A percentile compares a stretch with the other conserved stretches of the same genome.
Evolutionary conservation across 2,329 filamentous ascomycete genomes (phyloP).

Genomic region (Aspergillus alliaceus): DNA sequence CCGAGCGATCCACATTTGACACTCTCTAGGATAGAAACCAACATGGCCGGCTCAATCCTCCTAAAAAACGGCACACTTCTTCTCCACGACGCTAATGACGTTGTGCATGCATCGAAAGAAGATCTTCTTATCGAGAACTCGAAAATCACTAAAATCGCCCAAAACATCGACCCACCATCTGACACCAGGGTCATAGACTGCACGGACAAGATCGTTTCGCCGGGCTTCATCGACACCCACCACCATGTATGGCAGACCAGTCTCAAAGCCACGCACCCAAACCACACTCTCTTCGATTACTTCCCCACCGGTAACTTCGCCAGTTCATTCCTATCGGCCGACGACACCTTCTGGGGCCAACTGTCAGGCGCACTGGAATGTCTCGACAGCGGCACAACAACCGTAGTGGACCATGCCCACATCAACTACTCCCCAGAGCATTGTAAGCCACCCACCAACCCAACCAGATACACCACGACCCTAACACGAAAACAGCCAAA

Average conservation of each 20-base stretch:
- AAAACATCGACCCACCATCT: slow-evolving; percentile 7
- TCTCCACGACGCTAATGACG: not conserved
- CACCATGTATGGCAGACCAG: slow-evolving; percentile 50
- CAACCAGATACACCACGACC: no score
- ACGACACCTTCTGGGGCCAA: slow-evolving; percentile 51
- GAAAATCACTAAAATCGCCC: slow-evolving; percentile 20
- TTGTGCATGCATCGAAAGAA: not conserved
- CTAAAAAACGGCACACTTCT: not conserved
- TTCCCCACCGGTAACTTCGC: slow-evolving; percentile 10
- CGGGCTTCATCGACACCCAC: slow-evolving; percentile 38
- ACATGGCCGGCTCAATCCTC: not conserved
- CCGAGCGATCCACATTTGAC: no score
- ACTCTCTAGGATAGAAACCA: not conserved
- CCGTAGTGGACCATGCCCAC: slow-evolving; percentile 35
- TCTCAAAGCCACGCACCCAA: slow-evolving; percentile 38
- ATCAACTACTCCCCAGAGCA: slow-evolving; percentile 27
- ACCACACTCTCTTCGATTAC: slow-evolving; percentile 47
- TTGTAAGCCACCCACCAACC: slow-evolving; percentile 12
- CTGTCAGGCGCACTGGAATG: slow-evolving; percentile 22
- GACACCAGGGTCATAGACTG: slow-evolving; percentile 40
- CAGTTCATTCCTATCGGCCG: slow-evolving; percentile 17
- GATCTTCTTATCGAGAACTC: slow-evolving; percentile 22
- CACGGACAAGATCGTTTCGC: slow-evolving; percentile 31
- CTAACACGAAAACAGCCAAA: no score
- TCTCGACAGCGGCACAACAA: slow-evolving; percentile 26